Conservation (phyloP, 2,329 filamentous ascomycete genomes). For the Berkeleyomyces rouxiae region DNA sequence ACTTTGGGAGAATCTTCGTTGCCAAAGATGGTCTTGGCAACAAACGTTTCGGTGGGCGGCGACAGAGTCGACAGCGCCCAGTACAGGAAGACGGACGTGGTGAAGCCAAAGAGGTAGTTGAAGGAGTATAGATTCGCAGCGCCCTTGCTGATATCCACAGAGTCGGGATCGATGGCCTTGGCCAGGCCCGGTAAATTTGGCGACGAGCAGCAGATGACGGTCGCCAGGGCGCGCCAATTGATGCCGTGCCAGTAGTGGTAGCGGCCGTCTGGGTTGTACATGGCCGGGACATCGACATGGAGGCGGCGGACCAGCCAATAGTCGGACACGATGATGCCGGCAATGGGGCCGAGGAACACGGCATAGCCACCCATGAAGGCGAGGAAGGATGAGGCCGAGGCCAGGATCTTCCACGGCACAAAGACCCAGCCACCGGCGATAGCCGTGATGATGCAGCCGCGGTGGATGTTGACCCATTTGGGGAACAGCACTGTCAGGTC, state of each 20-base stretch:
- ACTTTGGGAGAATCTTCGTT: neutral
- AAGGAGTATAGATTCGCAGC: constrained; percentile 17
- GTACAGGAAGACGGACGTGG: constrained; percentile 15
- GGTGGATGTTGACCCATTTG: constrained; percentile 20
- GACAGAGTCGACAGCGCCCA: constrained; percentile 9
- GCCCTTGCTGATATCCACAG: constrained; percentile 8
- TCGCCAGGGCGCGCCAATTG: constrained; percentile 25
- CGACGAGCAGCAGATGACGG: constrained; percentile 25
- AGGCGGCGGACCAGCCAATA: constrained; percentile 24
- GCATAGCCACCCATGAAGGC: constrained; percentile 21
- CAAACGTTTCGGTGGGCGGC: constrained; percentile 9
- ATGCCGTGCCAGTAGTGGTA: constrained; percentile 27
- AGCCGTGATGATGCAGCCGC: constrained; percentile 20
- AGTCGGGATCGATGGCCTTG: constrained; percentile 8
- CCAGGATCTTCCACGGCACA: constrained; percentile 23
- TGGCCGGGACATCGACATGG: constrained; percentile 24
- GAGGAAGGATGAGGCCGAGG: constrained; percentile 19
- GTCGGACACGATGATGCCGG: constrained; percentile 26
- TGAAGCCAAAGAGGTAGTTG: constrained; percentile 17
- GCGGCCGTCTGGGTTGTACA: constrained; percentile 26
- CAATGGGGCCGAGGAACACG: constrained; percentile 25
- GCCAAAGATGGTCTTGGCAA: constrained; percentile 9
- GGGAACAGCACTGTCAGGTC: constrained; percentile 20
- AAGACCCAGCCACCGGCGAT: constrained; percentile 22
- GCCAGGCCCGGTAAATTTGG: constrained; percentile 29